These are phyloP conservation scores for Monosporascus sp. DNA, from an alignment of 2,329 filamentous ascomycete species.

Conservation along the genomic window DNA sequence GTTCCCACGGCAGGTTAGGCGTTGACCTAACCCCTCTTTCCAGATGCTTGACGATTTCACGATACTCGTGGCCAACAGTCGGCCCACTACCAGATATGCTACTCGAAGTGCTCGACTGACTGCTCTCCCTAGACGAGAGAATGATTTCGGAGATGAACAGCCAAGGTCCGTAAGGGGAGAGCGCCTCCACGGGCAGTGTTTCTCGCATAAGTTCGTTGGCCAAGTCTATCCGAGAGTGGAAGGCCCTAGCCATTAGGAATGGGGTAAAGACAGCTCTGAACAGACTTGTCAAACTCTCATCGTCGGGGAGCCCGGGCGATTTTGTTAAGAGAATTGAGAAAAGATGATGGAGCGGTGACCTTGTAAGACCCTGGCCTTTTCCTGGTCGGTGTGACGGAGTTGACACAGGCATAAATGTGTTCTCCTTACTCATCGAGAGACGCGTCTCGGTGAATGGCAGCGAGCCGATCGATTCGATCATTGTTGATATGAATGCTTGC, in stretches of 20 bases:
- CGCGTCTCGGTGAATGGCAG: conserved; percentile 60
- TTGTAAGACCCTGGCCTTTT: conserved; percentile 44
- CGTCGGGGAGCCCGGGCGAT: conserved; percentile 41
- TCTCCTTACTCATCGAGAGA: conserved; percentile 43
- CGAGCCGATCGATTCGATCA: conserved; percentile 47
- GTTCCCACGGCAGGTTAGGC: conserved; percentile 38
- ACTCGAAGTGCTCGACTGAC: conserved; percentile 30
- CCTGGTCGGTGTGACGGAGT: conserved; percentile 60
- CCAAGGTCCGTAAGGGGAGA: conserved; percentile 46
- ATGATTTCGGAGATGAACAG: conserved; percentile 43
- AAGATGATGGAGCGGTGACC: conserved; percentile 61
- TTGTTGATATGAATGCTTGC: conserved; percentile 42
- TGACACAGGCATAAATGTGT: conserved; percentile 55
- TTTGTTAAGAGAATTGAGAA: conserved; percentile 53
- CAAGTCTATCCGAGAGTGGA: conserved; percentile 39
- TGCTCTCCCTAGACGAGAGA: conserved; percentile 35
- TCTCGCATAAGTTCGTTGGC: conserved; percentile 44
- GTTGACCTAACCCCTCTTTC: conserved; percentile 51
- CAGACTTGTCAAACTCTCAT: conserved; percentile 39
- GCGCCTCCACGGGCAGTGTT: conserved; percentile 37
- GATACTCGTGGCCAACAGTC: conserved; percentile 62
- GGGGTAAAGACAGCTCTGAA: conserved; percentile 49
- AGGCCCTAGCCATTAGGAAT: conserved; percentile 49
- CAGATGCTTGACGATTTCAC: conserved; percentile 63
- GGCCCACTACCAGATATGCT: conserved; percentile 35